Base-by-base conservation (phyloP, 1,284 basidiomycete genomes). In the Tausonia pullulans region DNA sequence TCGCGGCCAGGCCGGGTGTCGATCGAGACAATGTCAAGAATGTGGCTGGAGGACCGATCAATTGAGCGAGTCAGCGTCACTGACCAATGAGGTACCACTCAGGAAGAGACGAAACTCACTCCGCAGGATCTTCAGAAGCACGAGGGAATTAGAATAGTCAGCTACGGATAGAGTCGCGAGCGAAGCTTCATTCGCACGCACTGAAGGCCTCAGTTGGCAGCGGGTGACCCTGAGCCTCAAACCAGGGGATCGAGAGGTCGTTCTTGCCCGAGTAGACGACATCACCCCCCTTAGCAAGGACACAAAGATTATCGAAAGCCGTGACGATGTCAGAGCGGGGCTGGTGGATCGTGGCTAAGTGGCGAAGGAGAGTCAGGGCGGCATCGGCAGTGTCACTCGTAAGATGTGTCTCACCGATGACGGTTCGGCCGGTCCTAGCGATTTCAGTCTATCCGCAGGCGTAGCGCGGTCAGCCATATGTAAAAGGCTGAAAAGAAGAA, bases 231-330 rank as follows among this genome's bases (percentile, higher is more conserved):
- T 73, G 72, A 0, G 69, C 61, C 3, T 71, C 69, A 58, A 79
- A 76, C 62, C 73, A 75, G 5, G 66, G 59, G 11, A 74, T 68
- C 0, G 74, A 70, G 10, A 75, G 70, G 6, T 74, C 69, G 11
- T 71, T 65, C 67, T 69, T 61, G 7, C 71, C 68, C 60, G 69
- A 62, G 72, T 72, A 70, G 6, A 77, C 79, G 13, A 78, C 74
- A 0, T 74, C 69, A 2, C 81, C 80, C 10, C 80, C 80, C 67
- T 81, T 81, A 11, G 79, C 81, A 1, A 82, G 74, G 0, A 83
- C 72, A 1, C 80, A 74, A 51, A 81, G 72, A 63, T 81, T 78
- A 67, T 81, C 81, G 60, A 78, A 75, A 39, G 72, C 63, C 46
- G 13, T 54, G 61, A 66, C 57, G 50, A 83, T 81, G 61, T 82